A percentile compares a stretch with the other conserved stretches of the same genome.
Conservation (phyloP, 345 rosid species). For the Hypericum perforatum region DNA sequence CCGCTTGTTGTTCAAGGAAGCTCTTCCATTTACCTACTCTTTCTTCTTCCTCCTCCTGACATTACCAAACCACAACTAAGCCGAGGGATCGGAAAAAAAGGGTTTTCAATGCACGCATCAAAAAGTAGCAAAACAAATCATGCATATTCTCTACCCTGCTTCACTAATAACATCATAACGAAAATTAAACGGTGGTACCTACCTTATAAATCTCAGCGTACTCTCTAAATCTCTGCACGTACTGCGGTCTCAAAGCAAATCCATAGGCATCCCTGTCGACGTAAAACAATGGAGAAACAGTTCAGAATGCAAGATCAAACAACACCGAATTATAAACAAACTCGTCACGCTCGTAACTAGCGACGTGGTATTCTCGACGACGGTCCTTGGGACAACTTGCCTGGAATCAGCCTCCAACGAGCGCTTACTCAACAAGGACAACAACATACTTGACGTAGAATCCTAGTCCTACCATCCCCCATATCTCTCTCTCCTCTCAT, state of each 20-base stretch:
- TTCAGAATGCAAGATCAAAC: background rate
- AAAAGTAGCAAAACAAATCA: background rate
- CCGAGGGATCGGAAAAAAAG: conserved; percentile 7
- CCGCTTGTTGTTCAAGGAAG: conserved; percentile 49
- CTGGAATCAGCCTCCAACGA: conserved; percentile 92
- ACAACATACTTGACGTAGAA: conserved; percentile 68
- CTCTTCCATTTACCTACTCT: conserved; percentile 59
- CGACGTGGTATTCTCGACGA: background rate
- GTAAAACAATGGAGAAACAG: background rate
- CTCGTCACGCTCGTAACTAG: too few species aligned
- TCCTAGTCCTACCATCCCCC: conserved; percentile 49
- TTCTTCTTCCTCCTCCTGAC: conserved; percentile 88
- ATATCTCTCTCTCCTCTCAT: conserved; percentile 54
- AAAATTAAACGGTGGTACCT: background rate
- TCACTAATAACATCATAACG: background rate
- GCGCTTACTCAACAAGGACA: conserved; percentile 94
- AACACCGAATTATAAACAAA: background rate
- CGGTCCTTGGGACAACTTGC: conserved; percentile 16
- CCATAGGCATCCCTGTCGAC: conserved; percentile 78
- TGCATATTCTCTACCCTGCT: background rate
- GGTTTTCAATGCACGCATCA: background rate
- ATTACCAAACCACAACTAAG: conserved; percentile 18
- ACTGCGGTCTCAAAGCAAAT: conserved; percentile 96
- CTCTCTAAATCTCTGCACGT: conserved; percentile 63
- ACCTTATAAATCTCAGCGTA: conserved; percentile 65